phyloP scores from a whole-genome alignment of 331 rosid genomes.

The Quercus phellos region DNA sequence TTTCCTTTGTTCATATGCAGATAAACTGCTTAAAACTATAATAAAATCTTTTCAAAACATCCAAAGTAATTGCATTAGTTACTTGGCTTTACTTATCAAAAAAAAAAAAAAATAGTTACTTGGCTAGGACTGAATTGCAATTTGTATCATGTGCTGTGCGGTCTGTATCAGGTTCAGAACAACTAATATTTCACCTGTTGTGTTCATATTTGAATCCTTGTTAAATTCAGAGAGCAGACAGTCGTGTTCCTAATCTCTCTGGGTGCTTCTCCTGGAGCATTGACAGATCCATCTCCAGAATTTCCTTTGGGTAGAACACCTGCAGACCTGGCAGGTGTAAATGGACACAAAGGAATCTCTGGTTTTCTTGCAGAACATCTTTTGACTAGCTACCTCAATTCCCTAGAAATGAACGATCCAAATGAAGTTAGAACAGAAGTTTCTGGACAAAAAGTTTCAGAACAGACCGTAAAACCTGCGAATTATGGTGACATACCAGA shows the following conservation, averaged over 20 bases:
- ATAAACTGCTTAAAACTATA: not conserved
- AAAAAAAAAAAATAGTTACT: too few relatives aligned
- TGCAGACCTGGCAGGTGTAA: slow-evolving; percentile 73
- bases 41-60: not conserved
- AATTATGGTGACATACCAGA: slow-evolving; percentile 48
- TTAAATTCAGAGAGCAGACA: slow-evolving; percentile 64
- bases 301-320: slow-evolving; percentile 55
- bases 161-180: slow-evolving; percentile 11
- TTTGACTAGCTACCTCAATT: slow-evolving; percentile 48
- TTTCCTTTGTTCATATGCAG: not conserved
- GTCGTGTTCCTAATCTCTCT: slow-evolving; percentile 59
- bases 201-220: not conserved
- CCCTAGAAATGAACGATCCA: slow-evolving; percentile 53
- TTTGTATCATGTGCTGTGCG: slow-evolving; percentile 2
- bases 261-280: slow-evolving; percentile 60
- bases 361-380: slow-evolving; percentile 80
- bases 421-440: slow-evolving; percentile 38
- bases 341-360: slow-evolving; percentile 78
- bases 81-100: too few relatives aligned
- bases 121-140: slow-evolving; percentile 4
- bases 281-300: slow-evolving; percentile 76
- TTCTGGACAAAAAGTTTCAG: slow-evolving; percentile 56
- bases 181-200: slow-evolving; percentile 6
- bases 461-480: slow-evolving; percentile 58
- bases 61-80: slow-evolving; percentile 4